These are phyloP conservation scores for Suhomyces maxii DNA, from an alignment of 1,139 yeast species.

Conservation along the genomic window DNA sequence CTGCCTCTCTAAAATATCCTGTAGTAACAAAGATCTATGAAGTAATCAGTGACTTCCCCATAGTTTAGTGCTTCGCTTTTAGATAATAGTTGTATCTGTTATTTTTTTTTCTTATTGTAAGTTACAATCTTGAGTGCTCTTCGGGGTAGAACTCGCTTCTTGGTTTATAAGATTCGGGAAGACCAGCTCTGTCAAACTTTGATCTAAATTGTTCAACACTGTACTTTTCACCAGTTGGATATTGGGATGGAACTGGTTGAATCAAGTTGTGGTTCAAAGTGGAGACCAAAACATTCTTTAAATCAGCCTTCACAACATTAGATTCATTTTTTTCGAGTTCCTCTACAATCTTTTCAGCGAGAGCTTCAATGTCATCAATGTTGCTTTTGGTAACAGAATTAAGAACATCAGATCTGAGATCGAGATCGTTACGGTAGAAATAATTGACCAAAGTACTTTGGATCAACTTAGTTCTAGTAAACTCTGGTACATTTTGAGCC, in stretches of 20 bases:
- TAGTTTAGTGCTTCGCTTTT: no score
- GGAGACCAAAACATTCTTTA: constrained; percentile 4
- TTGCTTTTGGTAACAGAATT: constrained; percentile 26
- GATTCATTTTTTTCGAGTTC: constrained; percentile 7
- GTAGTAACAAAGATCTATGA: no score
- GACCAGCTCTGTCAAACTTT: constrained; percentile 25
- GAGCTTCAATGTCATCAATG: constrained; percentile 16
- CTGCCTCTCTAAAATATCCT: no score
- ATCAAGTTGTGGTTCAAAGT: constrained; percentile 17
- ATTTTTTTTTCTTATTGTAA: no score
- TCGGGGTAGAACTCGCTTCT: constrained; percentile 31
- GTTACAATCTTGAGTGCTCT: constrained; percentile 31
- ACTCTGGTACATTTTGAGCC: constrained; percentile 49
- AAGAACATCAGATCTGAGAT: constrained; percentile 27
- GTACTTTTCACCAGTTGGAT: constrained; percentile 28
- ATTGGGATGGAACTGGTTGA: constrained; percentile 27
- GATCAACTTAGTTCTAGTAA: constrained; percentile 24
- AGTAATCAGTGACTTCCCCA: no score
- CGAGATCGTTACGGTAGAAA: constrained; percentile 23
- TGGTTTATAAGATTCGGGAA: constrained; percentile 34
- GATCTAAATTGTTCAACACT: constrained; percentile 27
- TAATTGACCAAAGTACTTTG: constrained; percentile 31
- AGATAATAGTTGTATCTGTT: neutral
- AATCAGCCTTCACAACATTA: constrained; percentile 6
- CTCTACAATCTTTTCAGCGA: constrained; percentile 18